Base-by-base conservation (phyloP, 2,329 filamentous ascomycete species). In the Cladobotryum mycophilum region DNA sequence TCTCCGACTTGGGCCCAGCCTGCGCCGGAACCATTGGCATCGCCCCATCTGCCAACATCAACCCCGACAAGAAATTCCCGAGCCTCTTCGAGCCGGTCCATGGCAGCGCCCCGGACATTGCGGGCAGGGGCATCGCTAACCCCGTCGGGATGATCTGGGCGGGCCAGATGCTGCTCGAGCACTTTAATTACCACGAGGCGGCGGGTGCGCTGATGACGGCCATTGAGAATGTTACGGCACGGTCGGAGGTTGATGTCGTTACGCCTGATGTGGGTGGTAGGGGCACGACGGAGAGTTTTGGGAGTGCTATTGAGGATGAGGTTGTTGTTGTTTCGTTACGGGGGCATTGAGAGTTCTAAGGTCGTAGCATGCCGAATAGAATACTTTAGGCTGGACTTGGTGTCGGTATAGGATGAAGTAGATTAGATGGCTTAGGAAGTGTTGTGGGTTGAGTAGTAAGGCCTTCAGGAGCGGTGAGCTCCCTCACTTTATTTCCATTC, bases 1-100 rank as follows among this genome's bases (percentile, higher is more conserved):
- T 89, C 0, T 86, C 84, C 1, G 85, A 89, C 61, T 71, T 89
- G 3, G 85, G 84, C 1, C 84, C 86, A 2, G 83, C 84, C 0
- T 71, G 87, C 11, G 83, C 85, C 1, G 85, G 85, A 0, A 84
- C 79, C 0, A 88, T 89, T 56, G 85, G 85, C 1, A 86, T 89
- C 49, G 85, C 85, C 0, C 85, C 85, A 0, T 86, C 84, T 0
- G 80, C 75, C 30, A 88, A 87, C 57, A 72, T 88, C 6, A 30
- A 30, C 9, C 25, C 25, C 25, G 25, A 30, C 6, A 11, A 11
- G 6, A 30, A 30, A 30, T 30, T 30, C 8, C 25, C 25, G 9
- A 30, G 25, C 9, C 25, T 30, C 25, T 30, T 30, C 62, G 86
- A 89, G 70, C 86, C 86, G 4, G 87, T 89, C 49, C 86, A 89